A percentile compares a stretch with the other conserved stretches of the same genome.
These are phyloP conservation scores for Echria macrotheca DNA, from an alignment of 495 filamentous ascomycete genomes.

Conservation along the genomic window DNA sequence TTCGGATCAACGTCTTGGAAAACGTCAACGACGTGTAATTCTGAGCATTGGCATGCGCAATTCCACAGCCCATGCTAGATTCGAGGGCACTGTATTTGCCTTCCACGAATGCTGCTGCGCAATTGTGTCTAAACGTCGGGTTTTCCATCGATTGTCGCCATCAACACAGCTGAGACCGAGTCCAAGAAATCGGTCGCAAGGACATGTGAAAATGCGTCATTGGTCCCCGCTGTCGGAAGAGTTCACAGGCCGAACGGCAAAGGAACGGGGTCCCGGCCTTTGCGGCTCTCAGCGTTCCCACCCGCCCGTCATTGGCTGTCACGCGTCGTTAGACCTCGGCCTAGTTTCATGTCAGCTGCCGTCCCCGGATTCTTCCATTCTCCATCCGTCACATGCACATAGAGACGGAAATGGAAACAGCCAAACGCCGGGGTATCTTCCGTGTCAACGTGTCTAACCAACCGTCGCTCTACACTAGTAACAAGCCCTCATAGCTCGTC, in stretches of 20 bases:
- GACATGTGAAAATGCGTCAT: slow-evolving; percentile 24
- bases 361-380: neutral
- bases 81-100: neutral
- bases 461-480: too few species aligned
- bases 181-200: neutral
- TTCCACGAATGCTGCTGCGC: too few species aligned
- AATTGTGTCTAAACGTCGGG: too few species aligned
- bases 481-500: slow-evolving; percentile 19
- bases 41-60: neutral
- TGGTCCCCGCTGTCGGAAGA: slow-evolving; percentile 1
- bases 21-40: slow-evolving; percentile 11
- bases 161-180: too few species aligned
- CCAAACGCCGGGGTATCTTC: slow-evolving; percentile 1
- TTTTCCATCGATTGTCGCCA: too few species aligned
- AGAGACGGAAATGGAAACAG: too few species aligned
- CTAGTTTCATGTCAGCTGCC: slow-evolving; percentile 2
- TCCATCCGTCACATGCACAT: neutral
- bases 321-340: slow-evolving; percentile 3
- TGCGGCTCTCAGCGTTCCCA: neutral
- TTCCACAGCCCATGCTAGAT: neutral
- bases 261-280: neutral
- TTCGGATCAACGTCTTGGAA: slow-evolving; percentile 20
- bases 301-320: neutral
- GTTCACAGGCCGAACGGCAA: slow-evolving; percentile 6
- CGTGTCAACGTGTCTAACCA: neutral